Evolutionary conservation across 2,329 filamentous ascomycete genomes (phyloP), one percentile per base, ranked within the genome.

Genomic region (Arthrobotrys musiformis): DNA sequence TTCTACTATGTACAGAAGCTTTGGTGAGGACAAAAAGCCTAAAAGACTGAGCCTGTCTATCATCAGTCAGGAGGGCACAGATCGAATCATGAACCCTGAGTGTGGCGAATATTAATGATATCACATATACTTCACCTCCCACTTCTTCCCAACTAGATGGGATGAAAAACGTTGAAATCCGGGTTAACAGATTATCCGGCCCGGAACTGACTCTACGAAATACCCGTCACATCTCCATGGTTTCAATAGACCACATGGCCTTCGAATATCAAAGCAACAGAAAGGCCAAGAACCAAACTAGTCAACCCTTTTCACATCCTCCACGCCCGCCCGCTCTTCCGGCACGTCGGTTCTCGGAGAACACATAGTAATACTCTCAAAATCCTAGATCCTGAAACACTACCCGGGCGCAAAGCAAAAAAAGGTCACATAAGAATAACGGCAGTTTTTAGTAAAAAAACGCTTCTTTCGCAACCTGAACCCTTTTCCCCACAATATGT

Each of bases 81-180:
- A 42, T 33, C n/a, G n/a, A n/a, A 48, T 58, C 42, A 19, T 46
- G 2, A 40, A n/a, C 30, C 50, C 28, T 19, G 28, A 54, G n/a
- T 58, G 52, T 58, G 52, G 52, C 52, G 52, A 58, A 33, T n/a
- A n/a, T n/a, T n/a, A n/a, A n/a, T 58, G 54, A 58, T 58, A 58
- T 54, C 33, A 58, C 35, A 54, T 22, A 28, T 35, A 56, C n/a
- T n/a, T n/a, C n/a, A n/a, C n/a, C n/a, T n/a, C n/a, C n/a, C n/a
- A n/a, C n/a, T n/a, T n/a, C n/a, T n/a, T n/a, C n/a, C n/a, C n/a
- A n/a, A n/a, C n/a, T n/a, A n/a, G n/a, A n/a, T 58, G 52, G 30
- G 52, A 61, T 9, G 56, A 61, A 61, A 61, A 40, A 7, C 33
- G 13, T 6, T 46, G 35, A n/a, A n/a, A 61, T 30, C 56, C 37